phyloP scores from a whole-genome alignment of 2,329 filamentous ascomycete species.

The Neonectria coccinea region DNA sequence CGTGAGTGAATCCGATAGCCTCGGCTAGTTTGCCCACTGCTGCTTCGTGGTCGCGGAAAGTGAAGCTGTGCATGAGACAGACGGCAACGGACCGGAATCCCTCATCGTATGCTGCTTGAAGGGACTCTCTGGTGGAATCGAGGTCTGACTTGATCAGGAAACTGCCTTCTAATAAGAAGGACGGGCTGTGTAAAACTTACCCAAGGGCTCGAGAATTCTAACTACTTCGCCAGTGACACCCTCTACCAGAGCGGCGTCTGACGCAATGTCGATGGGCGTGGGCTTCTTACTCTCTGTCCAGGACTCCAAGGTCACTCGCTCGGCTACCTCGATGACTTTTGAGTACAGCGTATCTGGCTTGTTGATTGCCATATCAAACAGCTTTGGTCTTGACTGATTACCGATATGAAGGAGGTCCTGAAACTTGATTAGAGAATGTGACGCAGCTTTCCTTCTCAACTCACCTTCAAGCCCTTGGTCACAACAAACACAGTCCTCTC shows the following conservation, averaged over 20 bases:
- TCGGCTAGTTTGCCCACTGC: constrained; percentile 78
- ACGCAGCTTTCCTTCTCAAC: background rate
- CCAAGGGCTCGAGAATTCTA: constrained; percentile 70
- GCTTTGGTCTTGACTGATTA: constrained; percentile 87
- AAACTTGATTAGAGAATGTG: background rate
- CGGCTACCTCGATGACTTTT: constrained; percentile 84
- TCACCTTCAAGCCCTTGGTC: constrained; percentile 77
- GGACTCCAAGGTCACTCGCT: constrained; percentile 89
- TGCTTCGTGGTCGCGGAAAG: constrained; percentile 85
- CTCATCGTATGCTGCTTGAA: constrained; percentile 71
- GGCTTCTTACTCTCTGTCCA: constrained; percentile 75
- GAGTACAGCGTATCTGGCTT: constrained; percentile 90
- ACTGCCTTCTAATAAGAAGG: background rate
- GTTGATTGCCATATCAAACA: constrained; percentile 88
- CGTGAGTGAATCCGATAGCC: constrained; percentile 79
- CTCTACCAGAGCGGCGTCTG: constrained; percentile 54
- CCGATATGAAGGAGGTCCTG: constrained; percentile 87
- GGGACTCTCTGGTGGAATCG: constrained; percentile 29
- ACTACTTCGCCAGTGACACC: constrained; percentile 77
- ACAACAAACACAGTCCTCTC: constrained; percentile 88
- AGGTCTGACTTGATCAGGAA: constrained; percentile 4
- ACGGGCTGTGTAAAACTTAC: constrained; percentile 57
- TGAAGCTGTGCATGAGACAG: constrained; percentile 91
- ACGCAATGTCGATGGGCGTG: constrained; percentile 63
- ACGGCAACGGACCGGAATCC: constrained; percentile 85